phyloP scores from a whole-genome alignment of 1,284 basidiomycete genomes.

The Trichosporon coremiiforme region DNA sequence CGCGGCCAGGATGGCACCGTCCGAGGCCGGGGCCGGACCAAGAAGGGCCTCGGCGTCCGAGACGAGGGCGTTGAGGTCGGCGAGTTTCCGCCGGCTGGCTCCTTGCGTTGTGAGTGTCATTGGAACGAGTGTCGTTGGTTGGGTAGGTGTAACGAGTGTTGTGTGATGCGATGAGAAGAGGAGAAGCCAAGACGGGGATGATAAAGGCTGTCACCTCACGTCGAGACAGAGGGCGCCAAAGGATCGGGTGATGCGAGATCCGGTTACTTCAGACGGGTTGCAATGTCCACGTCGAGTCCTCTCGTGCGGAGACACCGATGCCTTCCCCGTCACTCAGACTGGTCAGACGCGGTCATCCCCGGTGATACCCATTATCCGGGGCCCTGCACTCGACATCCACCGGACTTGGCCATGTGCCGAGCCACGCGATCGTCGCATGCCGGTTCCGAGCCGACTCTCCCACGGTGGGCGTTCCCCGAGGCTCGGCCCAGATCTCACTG shows the following conservation, averaged over 20 bases:
- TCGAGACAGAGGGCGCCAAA: neutral
- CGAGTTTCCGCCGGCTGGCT: conserved; percentile 30
- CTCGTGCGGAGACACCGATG: too few relatives aligned
- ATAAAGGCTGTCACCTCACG: neutral
- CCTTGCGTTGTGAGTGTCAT: conserved; percentile 10
- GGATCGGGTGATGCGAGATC: neutral
- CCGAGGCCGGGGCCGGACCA: conserved; percentile 38
- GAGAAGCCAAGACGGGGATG: neutral
- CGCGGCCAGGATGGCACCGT: conserved; percentile 29
- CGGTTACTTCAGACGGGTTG: neutral
- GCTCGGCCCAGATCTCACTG: neutral
- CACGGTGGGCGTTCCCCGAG: neutral
- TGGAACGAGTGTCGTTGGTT: neutral
- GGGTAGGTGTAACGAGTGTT: neutral
- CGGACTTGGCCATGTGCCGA: too few relatives aligned
- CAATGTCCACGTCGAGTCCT: too few relatives aligned
- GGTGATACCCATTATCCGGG: conserved; percentile 5
- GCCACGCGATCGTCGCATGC: neutral
- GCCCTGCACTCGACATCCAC: conserved; percentile 2
- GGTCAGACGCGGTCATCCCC: neutral
- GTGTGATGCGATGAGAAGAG: neutral
- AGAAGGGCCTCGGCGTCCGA: conserved; percentile 36
- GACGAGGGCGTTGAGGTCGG: conserved; percentile 36
- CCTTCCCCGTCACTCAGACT: too few relatives aligned
- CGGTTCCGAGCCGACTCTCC: neutral